A percentile compares a stretch with the other conserved stretches of the same genome.
Conservation (phyloP, 768 basidiomycete genomes). For the Lentinula edodes region DNA sequence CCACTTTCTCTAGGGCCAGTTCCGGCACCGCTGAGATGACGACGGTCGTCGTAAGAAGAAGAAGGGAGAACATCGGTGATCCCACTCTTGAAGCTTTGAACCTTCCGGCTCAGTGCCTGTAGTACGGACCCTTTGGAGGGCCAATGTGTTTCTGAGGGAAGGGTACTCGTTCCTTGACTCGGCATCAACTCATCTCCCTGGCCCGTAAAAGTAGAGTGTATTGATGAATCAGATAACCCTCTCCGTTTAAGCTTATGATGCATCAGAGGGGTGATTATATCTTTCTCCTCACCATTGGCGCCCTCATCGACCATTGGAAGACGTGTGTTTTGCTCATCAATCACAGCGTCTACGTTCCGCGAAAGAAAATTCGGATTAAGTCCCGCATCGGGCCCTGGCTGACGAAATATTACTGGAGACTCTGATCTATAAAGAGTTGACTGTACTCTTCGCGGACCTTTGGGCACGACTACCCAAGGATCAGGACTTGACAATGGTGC, state of each 20-base stretch:
- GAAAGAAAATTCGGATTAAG: slow-evolving; percentile 37
- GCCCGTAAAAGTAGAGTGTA: slow-evolving; percentile 75
- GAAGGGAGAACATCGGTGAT: background rate
- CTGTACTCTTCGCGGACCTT: slow-evolving; percentile 21
- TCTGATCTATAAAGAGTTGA: slow-evolving; percentile 13
- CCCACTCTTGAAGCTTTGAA: slow-evolving; percentile 39
- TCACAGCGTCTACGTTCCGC: slow-evolving; percentile 71
- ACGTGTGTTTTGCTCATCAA: slow-evolving; percentile 42
- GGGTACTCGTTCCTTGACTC: background rate
- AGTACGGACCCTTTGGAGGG: slow-evolving; percentile 40
- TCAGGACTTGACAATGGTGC: slow-evolving; percentile 57
- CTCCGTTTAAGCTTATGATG: slow-evolving; percentile 68
- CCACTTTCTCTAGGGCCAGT: background rate
- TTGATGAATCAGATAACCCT: slow-evolving; percentile 89
- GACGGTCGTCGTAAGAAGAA: background rate
- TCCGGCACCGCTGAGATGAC: background rate
- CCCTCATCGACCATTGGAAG: slow-evolving; percentile 16
- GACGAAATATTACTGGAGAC: slow-evolving; percentile 13
- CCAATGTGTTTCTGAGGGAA: slow-evolving; percentile 11
- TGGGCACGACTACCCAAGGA: slow-evolving; percentile 70
- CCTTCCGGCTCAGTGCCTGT: slow-evolving; percentile 46
- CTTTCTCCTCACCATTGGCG: slow-evolving; percentile 34
- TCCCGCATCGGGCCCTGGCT: slow-evolving; percentile 15
- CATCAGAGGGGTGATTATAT: slow-evolving; percentile 47
- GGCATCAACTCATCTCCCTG: slow-evolving; percentile 34